These are phyloP conservation scores for Tubosaeta sp. DNA, from an alignment of 768 basidiomycete species.

Conservation along the genomic window DNA sequence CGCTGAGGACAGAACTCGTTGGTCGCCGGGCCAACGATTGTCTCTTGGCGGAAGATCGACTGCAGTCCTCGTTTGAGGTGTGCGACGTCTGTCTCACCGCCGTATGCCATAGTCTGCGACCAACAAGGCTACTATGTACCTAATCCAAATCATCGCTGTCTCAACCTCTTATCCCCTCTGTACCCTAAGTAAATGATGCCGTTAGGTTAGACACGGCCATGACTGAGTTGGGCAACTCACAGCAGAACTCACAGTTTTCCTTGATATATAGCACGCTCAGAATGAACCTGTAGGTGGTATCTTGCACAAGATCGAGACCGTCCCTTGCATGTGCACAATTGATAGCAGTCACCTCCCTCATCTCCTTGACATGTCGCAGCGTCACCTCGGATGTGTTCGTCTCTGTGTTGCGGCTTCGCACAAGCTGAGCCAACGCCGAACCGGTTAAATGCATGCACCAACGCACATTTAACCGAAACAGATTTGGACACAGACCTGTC, in stretches of 20 bases:
- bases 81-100: slow-evolving; percentile 46
- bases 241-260: slow-evolving; percentile 45
- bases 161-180: too few relatives aligned
- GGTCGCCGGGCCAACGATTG: slow-evolving; percentile 8
- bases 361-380: slow-evolving; percentile 21
- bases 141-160: too few relatives aligned
- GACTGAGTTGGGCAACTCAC: slow-evolving; percentile 35
- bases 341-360: slow-evolving; percentile 48
- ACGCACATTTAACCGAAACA: slow-evolving; percentile 48
- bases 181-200: slow-evolving; percentile 29
- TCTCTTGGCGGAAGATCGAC: slow-evolving; percentile 34
- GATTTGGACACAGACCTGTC: slow-evolving; percentile 41
- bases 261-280: too few relatives aligned
- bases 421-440: slow-evolving; percentile 46
- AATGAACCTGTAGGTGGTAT: slow-evolving; percentile 46
- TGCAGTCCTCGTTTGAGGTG: slow-evolving; percentile 72
- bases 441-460: slow-evolving; percentile 59
- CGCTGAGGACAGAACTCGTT: slow-evolving; percentile 20
- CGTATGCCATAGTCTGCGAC: slow-evolving; percentile 60
- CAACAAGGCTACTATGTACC: slow-evolving; percentile 15
- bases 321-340: slow-evolving; percentile 56
- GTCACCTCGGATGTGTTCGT: background rate
- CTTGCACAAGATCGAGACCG: slow-evolving; percentile 45
- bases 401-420: slow-evolving; percentile 33
- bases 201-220: background rate